Conservation (phyloP, 352 stramenopile genomes). For the Globisporangium nodosum region DNA sequence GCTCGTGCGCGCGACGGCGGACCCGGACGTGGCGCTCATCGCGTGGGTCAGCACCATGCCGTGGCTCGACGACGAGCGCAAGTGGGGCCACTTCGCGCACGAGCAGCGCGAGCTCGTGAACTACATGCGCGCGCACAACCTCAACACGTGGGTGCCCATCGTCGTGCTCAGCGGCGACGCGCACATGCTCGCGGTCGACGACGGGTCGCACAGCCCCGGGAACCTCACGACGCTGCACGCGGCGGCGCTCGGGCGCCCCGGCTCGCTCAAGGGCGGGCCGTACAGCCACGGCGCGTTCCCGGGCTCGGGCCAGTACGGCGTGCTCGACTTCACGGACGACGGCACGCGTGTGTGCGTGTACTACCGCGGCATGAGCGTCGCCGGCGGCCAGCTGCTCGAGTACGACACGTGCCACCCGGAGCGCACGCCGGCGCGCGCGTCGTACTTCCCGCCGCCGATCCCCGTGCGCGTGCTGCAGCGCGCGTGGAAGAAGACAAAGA, state of each 20-base stretch:
- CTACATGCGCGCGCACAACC: slow-evolving; percentile 56
- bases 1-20: slow-evolving; percentile 49
- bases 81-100: slow-evolving; percentile 82
- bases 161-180: slow-evolving; percentile 84
- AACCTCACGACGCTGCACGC: slow-evolving; percentile 79
- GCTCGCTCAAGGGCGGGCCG: slow-evolving; percentile 81
- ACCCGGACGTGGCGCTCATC: slow-evolving; percentile 58
- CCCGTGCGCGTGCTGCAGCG: slow-evolving; percentile 48
- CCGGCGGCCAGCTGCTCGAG: slow-evolving; percentile 53
- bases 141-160: slow-evolving; percentile 68
- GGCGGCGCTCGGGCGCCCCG: slow-evolving; percentile 69
- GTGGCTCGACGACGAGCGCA: slow-evolving; percentile 81
- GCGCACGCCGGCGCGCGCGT: slow-evolving; percentile 37
- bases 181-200: slow-evolving; percentile 87
- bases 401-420: slow-evolving; percentile 74
- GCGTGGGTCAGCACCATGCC: slow-evolving; percentile 87
- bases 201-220: slow-evolving; percentile 64
- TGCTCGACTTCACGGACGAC: slow-evolving; percentile 80
- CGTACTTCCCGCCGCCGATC: slow-evolving; percentile 65
- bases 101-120: slow-evolving; percentile 76
- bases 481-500: slow-evolving; percentile 52
- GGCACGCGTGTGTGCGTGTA: slow-evolving; percentile 56
- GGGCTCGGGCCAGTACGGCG: slow-evolving; percentile 70
- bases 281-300: slow-evolving; percentile 84
- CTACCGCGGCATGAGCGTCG: slow-evolving; percentile 61